Percentiles rank a stretch among this genome's conserved stretches.
phyloP scores from a whole-genome alignment of 805 yeast genomes.

The Lipomyces starkeyi region DNA sequence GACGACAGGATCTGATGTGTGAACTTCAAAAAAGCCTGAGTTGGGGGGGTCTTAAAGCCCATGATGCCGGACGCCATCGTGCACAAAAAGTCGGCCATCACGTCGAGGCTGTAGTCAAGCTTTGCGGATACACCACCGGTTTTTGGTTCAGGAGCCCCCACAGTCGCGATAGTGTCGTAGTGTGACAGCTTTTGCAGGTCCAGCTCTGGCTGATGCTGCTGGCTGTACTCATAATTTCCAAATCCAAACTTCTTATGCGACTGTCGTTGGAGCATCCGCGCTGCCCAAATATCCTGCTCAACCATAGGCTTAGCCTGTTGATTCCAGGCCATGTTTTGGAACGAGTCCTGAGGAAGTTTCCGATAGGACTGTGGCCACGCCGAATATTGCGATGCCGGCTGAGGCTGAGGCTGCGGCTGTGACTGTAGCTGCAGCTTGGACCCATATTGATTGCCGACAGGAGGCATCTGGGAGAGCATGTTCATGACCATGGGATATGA shows the following conservation, averaged over 20 bases:
- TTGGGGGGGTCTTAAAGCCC: slow-evolving; percentile 48
- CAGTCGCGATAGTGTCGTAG: slow-evolving; percentile 4
- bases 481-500: not conserved
- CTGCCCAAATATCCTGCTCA: slow-evolving; percentile 7
- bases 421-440: slow-evolving; percentile 8
- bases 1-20: slow-evolving; percentile 76
- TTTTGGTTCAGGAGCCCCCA: slow-evolving; percentile 14
- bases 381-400: slow-evolving; percentile 9
- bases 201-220: slow-evolving; percentile 7
- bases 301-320: not conserved
- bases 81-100: slow-evolving; percentile 80
- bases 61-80: slow-evolving; percentile 68
- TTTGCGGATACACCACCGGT: slow-evolving; percentile 79
- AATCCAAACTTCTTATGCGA: slow-evolving; percentile 5
- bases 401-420: not conserved
- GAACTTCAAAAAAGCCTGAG: slow-evolving; percentile 60
- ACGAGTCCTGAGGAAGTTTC: slow-evolving; percentile 2
- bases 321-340: slow-evolving; percentile 5
- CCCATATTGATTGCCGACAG: slow-evolving; percentile 9
- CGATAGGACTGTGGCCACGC: slow-evolving; percentile 8
- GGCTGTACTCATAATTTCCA: slow-evolving; percentile 1
- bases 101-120: slow-evolving; percentile 76
- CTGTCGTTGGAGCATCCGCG: slow-evolving; percentile 6
- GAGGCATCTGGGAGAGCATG: slow-evolving; percentile 15
- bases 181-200: slow-evolving; percentile 4